A percentile compares a stretch with the other conserved stretches of the same genome.
These are phyloP conservation scores for Globisporangium nunn DNA, from an alignment of 352 stramenopile genomes.

Conservation along the genomic window DNA sequence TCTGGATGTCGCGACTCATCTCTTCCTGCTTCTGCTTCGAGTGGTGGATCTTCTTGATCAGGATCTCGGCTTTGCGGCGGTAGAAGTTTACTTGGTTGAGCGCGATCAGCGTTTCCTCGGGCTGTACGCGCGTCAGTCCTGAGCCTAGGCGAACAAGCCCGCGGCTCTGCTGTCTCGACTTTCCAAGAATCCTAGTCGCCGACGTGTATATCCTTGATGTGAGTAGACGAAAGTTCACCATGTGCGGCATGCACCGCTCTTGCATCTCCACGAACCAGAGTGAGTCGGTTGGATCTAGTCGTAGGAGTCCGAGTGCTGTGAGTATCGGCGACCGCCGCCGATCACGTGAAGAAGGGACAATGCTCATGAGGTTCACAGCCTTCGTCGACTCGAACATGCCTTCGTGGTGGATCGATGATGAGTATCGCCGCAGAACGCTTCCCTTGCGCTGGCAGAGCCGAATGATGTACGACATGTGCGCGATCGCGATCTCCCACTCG, in stretches of 20 bases:
- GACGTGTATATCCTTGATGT: constrained; percentile 15
- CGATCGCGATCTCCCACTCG: constrained; percentile 53
- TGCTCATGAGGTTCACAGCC: constrained; percentile 19
- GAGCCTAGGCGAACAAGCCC: constrained; percentile 7
- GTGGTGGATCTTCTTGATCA: constrained; percentile 63
- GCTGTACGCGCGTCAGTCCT: constrained; percentile 25
- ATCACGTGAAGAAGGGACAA: constrained; percentile 1
- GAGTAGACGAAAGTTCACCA: constrained; percentile 37
- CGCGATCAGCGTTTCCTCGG: constrained; percentile 41
- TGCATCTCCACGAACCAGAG: constrained; percentile 19
- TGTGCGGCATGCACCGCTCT: constrained; percentile 29
- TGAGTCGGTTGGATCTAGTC: constrained; percentile 9
- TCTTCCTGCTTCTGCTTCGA: constrained; percentile 58
- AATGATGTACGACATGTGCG: constrained; percentile 59
- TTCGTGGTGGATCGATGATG: constrained; percentile 31
- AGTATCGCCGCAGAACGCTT: constrained; percentile 46
- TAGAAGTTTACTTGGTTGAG: constrained; percentile 66
- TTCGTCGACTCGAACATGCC: constrained; percentile 21
- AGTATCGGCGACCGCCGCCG: not conserved
- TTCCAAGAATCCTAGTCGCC: not conserved
- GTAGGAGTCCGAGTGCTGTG: not conserved
- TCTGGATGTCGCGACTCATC: constrained; percentile 59
- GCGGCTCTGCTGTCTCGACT: not conserved
- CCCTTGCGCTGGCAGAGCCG: constrained; percentile 57
- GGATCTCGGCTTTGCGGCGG: constrained; percentile 41